phyloP scores from a whole-genome alignment of 2,329 filamentous ascomycete genomes.

The Coniochaeta sp. region DNA sequence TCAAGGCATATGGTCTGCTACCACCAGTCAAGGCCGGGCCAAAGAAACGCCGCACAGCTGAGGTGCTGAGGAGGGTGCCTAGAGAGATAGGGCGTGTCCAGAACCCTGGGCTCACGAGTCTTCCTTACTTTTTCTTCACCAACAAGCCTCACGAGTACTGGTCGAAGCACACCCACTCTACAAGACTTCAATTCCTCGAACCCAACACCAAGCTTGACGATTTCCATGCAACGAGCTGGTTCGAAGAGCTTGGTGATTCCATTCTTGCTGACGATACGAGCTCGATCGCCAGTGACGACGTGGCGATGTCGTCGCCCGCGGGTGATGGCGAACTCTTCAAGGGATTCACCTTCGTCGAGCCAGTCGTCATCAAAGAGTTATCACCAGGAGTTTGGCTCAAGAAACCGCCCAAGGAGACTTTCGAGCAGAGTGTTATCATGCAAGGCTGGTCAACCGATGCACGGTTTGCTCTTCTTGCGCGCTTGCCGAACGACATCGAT shows the following conservation, averaged over 20 bases:
- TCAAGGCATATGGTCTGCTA: conserved; percentile 17
- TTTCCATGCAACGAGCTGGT: background rate
- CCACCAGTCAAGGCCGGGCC: conserved; percentile 12
- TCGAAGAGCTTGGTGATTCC: background rate
- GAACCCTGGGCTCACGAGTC: conserved; percentile 18
- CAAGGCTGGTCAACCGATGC: no score
- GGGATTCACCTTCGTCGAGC: background rate
- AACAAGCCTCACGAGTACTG: conserved; percentile 1
- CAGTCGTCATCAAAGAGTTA: background rate
- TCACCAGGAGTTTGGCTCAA: background rate
- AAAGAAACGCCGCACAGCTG: background rate
- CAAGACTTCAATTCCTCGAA: conserved; percentile 28
- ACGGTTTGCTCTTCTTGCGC: conserved; percentile 27
- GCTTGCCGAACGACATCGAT: conserved; percentile 22
- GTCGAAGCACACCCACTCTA: conserved; percentile 6
- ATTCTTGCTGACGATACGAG: background rate
- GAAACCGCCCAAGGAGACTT: background rate
- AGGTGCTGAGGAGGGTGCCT: conserved; percentile 11
- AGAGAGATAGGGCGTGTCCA: conserved; percentile 12
- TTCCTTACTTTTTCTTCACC: conserved; percentile 18
- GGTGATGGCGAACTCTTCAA: background rate
- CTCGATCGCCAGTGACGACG: background rate
- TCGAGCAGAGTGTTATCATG: conserved; percentile 29
- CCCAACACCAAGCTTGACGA: conserved; percentile 31
- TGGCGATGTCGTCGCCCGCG: background rate